phyloP scores from a whole-genome alignment of 148 eudicot genomes.

The Cornus kousa region DNA sequence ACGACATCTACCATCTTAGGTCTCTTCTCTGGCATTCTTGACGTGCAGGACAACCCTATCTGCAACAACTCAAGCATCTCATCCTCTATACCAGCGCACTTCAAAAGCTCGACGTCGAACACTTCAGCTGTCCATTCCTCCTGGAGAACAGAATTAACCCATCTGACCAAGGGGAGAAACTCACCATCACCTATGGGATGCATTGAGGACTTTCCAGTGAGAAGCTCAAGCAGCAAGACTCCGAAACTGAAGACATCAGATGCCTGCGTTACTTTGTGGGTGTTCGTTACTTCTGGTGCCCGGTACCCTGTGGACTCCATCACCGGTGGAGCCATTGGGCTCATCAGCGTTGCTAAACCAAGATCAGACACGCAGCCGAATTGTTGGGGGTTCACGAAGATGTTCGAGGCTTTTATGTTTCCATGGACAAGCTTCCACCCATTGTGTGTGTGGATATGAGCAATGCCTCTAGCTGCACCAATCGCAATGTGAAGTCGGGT shows the following conservation, averaged over 20 bases:
- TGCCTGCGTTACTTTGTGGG: conserved; percentile 47
- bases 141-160: conserved; percentile 76
- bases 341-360: conserved; percentile 54
- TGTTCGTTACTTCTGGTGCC: conserved; percentile 66
- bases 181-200: conserved; percentile 34
- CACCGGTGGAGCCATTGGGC: conserved; percentile 39
- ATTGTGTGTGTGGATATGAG: conserved; percentile 48
- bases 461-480: conserved; percentile 59
- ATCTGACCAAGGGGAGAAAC: conserved; percentile 51
- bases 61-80: conserved; percentile 80
- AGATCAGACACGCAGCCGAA: conserved; percentile 58
- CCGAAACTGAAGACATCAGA: conserved; percentile 75
- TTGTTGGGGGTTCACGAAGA: conserved; percentile 48
- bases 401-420: conserved; percentile 72
- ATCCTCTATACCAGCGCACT: conserved; percentile 56
- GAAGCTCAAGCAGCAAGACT: conserved; percentile 59
- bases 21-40: conserved; percentile 48
- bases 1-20: conserved; percentile 57
- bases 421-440: conserved; percentile 66
- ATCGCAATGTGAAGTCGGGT: conserved; percentile 45
- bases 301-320: conserved; percentile 44
- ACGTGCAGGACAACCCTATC: conserved; percentile 60
- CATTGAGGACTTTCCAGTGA: conserved; percentile 59
- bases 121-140: conserved; percentile 96
- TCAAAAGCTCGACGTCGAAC: conserved; percentile 65